Evolutionary conservation across 2,329 filamentous ascomycete species (phyloP), one percentile per base, ranked within the genome.

Genomic region (Trichoderma koningiopsis): DNA sequence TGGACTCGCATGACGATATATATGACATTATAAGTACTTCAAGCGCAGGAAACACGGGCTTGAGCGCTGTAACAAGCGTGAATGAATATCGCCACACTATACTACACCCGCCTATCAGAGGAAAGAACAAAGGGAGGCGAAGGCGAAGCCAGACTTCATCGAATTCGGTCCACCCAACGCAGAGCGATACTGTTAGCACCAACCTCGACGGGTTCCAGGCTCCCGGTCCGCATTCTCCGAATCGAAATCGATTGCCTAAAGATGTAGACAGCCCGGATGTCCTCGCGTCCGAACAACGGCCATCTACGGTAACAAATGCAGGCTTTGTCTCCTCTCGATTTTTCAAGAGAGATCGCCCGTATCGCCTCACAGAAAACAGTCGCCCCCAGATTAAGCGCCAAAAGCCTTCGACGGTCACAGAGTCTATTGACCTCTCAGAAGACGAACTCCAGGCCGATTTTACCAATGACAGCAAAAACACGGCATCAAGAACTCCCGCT

Each of bases 381-480:
- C 69, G 64, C 13, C 70, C 72, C n/a, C 69, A 64, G 47, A 33
- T 72, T 59, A 76, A 76, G 53, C 70, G 69, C 7, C 52, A 59
- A 0, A 72, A 67, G 56, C n/a, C 53, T 31, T 37, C 49, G 11
- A 58, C 57, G 6, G 5, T n/a, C 16, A 52, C 43, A 13, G 71
- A 75, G 29, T 57, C 70, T 2, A 71, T 73, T 22, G 71, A 75
- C 1, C 69, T 59, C 0, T 78, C 75, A 1, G 77, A 77, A 33
- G 79, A 80, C 61, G 78, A 80, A 70, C 72, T 80, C 14, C 55
- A 73, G 27, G 70, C 33, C 27, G 70, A 67, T 56, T 52, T 31
- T 33, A 35, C 56, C 14, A 57, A 40, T 31, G 24, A 43, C 10
- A 24, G 19, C 8, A 22, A 58, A 5, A 52, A 19, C 31, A 40